A percentile compares a stretch with the other conserved stretches of the same genome.
These are phyloP conservation scores for Yamadazyma atlantica DNA, from an alignment of 1,139 yeast species.

Conservation along the genomic window DNA sequence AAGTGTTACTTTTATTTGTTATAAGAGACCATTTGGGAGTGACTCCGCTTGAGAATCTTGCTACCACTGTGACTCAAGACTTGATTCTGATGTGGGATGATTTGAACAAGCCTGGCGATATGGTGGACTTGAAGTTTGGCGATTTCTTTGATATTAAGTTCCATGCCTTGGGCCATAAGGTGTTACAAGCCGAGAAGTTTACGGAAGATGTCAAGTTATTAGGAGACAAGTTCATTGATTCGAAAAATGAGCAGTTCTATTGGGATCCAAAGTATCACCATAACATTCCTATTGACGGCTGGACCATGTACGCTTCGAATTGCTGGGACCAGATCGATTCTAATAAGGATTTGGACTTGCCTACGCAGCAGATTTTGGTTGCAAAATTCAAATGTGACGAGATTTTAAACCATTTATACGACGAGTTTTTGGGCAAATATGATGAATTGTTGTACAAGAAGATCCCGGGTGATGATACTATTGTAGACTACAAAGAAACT, in stretches of 20 bases:
- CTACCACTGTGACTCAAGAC: constrained; percentile 68
- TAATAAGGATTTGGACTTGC: constrained; percentile 91
- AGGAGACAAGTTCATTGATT: constrained; percentile 58
- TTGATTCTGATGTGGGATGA: constrained; percentile 75
- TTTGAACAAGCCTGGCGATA: constrained; percentile 69
- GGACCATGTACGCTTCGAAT: constrained; percentile 88
- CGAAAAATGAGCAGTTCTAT: constrained; percentile 35
- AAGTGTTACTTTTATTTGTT: constrained; percentile 79
- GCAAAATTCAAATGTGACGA: constrained; percentile 96
- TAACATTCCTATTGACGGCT: constrained; percentile 88
- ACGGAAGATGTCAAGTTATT: constrained; percentile 58
- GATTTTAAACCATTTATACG: constrained; percentile 55
- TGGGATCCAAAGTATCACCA: constrained; percentile 79
- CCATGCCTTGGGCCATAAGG: constrained; percentile 81
- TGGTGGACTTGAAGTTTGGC: constrained; percentile 50
- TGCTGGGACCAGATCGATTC: constrained; percentile 94
- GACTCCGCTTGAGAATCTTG: constrained; percentile 75
- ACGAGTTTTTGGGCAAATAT: constrained; percentile 42
- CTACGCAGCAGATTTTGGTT: constrained; percentile 93
- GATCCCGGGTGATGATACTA: constrained; percentile 10
- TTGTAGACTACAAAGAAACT: constrained; percentile 35
- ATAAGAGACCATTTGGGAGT: constrained; percentile 89
- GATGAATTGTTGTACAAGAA: constrained; percentile 17
- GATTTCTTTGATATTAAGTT: constrained; percentile 88
- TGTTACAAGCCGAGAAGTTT: constrained; percentile 76